phyloP scores from a whole-genome alignment of 495 filamentous ascomycete species.

The Bacidia rubella region DNA sequence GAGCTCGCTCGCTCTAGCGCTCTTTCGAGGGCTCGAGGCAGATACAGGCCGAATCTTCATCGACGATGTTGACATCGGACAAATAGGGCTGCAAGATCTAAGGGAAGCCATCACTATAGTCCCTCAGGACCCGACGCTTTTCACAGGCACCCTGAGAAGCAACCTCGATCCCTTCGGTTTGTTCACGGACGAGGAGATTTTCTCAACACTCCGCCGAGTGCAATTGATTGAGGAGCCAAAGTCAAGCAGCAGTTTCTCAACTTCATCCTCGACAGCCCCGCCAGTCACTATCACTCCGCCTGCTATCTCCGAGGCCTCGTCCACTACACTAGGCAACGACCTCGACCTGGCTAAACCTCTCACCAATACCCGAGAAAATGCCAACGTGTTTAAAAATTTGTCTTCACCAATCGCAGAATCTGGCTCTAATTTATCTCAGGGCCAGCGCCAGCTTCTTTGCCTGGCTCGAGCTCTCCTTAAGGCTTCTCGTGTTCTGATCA shows the following conservation, averaged over 20 bases:
- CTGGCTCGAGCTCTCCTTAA: slow-evolving; percentile 90
- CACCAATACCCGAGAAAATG: slow-evolving; percentile 47
- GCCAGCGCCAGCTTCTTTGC: slow-evolving; percentile 89
- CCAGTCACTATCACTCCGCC: slow-evolving; percentile 20
- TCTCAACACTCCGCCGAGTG: slow-evolving; percentile 74
- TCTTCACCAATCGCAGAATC: slow-evolving; percentile 78
- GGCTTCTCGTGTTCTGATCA: slow-evolving; percentile 80
- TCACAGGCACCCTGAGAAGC: slow-evolving; percentile 85
- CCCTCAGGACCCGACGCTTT: slow-evolving; percentile 94
- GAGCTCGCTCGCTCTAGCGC: slow-evolving; percentile 83
- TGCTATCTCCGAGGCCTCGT: slow-evolving; percentile 6
- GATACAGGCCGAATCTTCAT: slow-evolving; percentile 82
- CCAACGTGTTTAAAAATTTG: slow-evolving; percentile 88
- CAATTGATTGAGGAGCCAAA: slow-evolving; percentile 57
- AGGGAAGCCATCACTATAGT: slow-evolving; percentile 94
- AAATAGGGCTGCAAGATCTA: slow-evolving; percentile 81
- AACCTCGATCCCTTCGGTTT: slow-evolving; percentile 91
- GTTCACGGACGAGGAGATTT: slow-evolving; percentile 87
- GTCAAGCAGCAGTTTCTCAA: slow-evolving; percentile 33
- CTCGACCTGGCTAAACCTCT: slow-evolving; percentile 24
- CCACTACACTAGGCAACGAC: slow-evolving; percentile 9
- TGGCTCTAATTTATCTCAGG: slow-evolving; percentile 91
- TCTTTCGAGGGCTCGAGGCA: slow-evolving; percentile 95
- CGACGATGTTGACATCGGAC: slow-evolving; percentile 76
- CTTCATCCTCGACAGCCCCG: slow-evolving; percentile 28